A percentile compares a stretch with the other conserved stretches of the same genome.
These are phyloP conservation scores for Ustilago xerochloae DNA, from an alignment of 1,284 basidiomycete species.

Conservation along the genomic window DNA sequence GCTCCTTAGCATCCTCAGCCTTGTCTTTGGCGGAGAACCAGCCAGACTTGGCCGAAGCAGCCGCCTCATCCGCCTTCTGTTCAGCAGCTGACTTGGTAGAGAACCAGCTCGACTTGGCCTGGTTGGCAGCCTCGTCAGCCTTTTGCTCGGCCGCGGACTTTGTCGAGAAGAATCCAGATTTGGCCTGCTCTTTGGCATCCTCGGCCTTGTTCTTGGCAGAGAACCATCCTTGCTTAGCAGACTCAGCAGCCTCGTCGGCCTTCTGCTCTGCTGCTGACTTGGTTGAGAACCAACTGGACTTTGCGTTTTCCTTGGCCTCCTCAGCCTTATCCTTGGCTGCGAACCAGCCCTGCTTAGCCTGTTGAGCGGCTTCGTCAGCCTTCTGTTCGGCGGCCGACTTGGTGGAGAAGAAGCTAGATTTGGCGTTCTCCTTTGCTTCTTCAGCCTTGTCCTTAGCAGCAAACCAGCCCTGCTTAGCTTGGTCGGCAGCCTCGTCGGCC, in stretches of 20 bases:
- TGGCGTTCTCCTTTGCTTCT: conserved; percentile 23
- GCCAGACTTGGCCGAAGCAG: conserved; percentile 19
- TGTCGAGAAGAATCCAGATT: conserved; percentile 32
- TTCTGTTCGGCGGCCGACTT: conserved; percentile 29
- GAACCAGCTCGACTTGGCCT: conserved; percentile 30
- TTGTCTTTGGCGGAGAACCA: conserved; percentile 23
- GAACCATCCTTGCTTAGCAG: conserved; percentile 19
- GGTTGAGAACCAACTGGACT: conserved; percentile 21
- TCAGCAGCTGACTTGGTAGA: conserved; percentile 25
- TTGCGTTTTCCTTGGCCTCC: conserved; percentile 27
- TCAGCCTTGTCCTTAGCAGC: conserved; percentile 38
- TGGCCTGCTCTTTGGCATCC: conserved; percentile 18
- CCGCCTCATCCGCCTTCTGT: no score
- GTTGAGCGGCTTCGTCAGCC: conserved; percentile 25
- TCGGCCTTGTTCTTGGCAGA: conserved; percentile 30
- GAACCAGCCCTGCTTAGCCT: conserved; percentile 25
- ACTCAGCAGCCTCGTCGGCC: conserved; percentile 11
- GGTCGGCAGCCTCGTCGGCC: conserved; percentile 23
- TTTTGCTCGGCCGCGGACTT: conserved; percentile 37
- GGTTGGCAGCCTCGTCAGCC: conserved; percentile 24
- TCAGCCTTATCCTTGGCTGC: conserved; percentile 29
- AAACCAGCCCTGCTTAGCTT: conserved; percentile 37
- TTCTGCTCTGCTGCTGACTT: conserved; percentile 16
- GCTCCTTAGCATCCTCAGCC: conserved; percentile 18
- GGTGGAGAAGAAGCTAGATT: conserved; percentile 15